Evolutionary conservation across 441 rosid species (phyloP).

Genomic region (Adansonia grandidieri): DNA sequence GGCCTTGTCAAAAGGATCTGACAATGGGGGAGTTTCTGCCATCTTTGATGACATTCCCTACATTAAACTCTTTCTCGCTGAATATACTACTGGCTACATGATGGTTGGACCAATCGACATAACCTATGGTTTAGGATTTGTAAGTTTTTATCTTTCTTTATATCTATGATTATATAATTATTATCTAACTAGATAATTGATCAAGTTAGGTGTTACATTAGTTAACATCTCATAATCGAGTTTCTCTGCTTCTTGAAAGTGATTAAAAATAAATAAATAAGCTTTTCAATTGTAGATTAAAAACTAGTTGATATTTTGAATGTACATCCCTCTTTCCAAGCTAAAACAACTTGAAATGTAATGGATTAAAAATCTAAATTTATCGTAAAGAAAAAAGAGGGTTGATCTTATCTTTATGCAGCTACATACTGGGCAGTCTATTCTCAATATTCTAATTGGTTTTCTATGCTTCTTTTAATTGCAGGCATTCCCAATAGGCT

Average conservation of each 20-base stretch:
- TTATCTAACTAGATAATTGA: neutral
- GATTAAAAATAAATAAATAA: too few species aligned
- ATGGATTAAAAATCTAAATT: too few species aligned
- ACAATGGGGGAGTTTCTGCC: conserved; percentile 36
- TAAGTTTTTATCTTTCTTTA: conserved; percentile 26
- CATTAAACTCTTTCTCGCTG: conserved; percentile 34
- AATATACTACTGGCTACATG: conserved; percentile 29
- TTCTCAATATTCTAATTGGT: neutral
- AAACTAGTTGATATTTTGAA: too few species aligned
- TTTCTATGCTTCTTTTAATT: neutral
- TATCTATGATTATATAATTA: neutral
- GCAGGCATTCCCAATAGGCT: conserved; percentile 22
- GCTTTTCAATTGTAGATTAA: too few species aligned
- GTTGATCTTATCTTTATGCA: too few species aligned
- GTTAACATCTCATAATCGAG: neutral
- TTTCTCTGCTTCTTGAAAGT: too few species aligned
- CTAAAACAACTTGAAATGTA: too few species aligned
- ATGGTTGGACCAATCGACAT: conserved; percentile 40
- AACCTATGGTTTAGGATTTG: conserved; percentile 49
- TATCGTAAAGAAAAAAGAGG: too few species aligned
- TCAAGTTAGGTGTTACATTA: neutral
- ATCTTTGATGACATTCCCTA: conserved; percentile 44
- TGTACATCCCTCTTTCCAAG: too few species aligned
- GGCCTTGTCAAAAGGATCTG: conserved; percentile 21
- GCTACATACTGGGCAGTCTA: neutral